phyloP scores from a whole-genome alignment of 2,329 filamentous ascomycete genomes.

The Geoglossum cookeanum region DNA sequence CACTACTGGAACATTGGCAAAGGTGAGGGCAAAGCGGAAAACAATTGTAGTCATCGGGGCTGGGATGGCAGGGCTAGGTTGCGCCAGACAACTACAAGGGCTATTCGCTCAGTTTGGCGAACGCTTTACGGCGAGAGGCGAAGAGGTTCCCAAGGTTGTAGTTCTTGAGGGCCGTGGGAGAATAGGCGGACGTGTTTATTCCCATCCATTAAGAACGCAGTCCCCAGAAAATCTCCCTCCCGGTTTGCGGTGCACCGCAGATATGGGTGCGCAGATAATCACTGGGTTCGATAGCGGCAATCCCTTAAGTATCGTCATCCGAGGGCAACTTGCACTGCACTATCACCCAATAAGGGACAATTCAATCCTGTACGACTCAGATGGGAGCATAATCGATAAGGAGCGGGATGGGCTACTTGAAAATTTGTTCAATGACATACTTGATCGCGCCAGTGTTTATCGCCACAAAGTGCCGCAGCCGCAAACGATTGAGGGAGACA shows the following conservation, averaged over 20 bases:
- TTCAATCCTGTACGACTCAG: conserved; percentile 77
- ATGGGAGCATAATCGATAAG: conserved; percentile 59
- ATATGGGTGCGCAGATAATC: conserved; percentile 97
- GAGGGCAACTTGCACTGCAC: conserved; percentile 70
- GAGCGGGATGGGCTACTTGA: conserved; percentile 67
- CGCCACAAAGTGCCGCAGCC: conserved; percentile 56
- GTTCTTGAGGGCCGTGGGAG: conserved; percentile 73
- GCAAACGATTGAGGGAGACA: conserved; percentile 64
- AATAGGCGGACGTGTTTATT: conserved; percentile 86
- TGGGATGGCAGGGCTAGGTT: conserved; percentile 83
- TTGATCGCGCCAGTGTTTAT: conserved; percentile 80
- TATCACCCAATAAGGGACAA: conserved; percentile 66
- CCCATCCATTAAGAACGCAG: conserved; percentile 47
- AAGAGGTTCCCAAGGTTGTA: conserved; percentile 54
- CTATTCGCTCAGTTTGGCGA: conserved; percentile 64
- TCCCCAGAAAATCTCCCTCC: conserved; percentile 30
- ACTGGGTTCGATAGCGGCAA: conserved; percentile 94
- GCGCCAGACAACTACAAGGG: conserved; percentile 78
- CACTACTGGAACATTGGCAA: conserved; percentile 22
- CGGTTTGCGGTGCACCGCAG: conserved; percentile 54
- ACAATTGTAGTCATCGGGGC: conserved; percentile 78
- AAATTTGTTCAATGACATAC: conserved; percentile 82
- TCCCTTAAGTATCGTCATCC: conserved; percentile 74
- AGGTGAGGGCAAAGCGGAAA: conserved; percentile 34
- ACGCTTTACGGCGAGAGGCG: conserved; percentile 42